Base-by-base conservation (phyloP, 805 yeast species). In the Barnettozyma vustinii region DNA sequence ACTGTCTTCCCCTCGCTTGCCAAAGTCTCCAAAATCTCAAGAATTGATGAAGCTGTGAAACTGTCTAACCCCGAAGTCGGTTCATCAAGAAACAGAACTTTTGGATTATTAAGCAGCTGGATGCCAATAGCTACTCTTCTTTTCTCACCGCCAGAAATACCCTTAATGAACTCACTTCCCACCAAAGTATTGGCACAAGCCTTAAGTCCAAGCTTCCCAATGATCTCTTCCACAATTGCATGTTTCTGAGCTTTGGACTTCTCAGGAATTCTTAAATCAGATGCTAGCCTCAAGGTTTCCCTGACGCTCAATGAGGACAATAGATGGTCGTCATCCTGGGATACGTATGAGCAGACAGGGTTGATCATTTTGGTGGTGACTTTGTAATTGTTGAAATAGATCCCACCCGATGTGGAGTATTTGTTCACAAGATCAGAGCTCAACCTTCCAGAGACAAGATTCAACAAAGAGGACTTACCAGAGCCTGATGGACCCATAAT, bases 41-140 rank as follows among this genome's bases (percentile, higher is more conserved):
- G 61, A 23, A 89, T 85, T 1, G 89, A 77, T 0, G 80, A 74
- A 0, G 96, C 87, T 0, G 95, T 87, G 50, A 86, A 80, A 21
- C 91, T 78, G 62, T 89, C 96, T 21, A 89, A 71, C 0, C 97
- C 97, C 3, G 96, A 86, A 0, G 96, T 89, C 1, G 96, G 96
- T 61, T 89, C 96, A 64, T 89, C 97, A 20, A 89, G 67, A 44
- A 89, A 73, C 39, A 89, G 61, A 26, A 89, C 74, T 48, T 82
- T 81, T 0, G 96, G 95, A 46, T 81, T 80, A 49, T 82, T 81
- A 37, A 89, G 67, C 30, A 89, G 67, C 61, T 89, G 96, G 43
- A 87, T 78, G 1, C 90, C 94, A 63, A 89, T 87, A 0, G 92
- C 81, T 1, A 89, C 86, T 56, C 96, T 72, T 58, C 96, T 74